phyloP scores from a whole-genome alignment of 768 basidiomycete genomes.

The Xerocomellus intermedius region DNA sequence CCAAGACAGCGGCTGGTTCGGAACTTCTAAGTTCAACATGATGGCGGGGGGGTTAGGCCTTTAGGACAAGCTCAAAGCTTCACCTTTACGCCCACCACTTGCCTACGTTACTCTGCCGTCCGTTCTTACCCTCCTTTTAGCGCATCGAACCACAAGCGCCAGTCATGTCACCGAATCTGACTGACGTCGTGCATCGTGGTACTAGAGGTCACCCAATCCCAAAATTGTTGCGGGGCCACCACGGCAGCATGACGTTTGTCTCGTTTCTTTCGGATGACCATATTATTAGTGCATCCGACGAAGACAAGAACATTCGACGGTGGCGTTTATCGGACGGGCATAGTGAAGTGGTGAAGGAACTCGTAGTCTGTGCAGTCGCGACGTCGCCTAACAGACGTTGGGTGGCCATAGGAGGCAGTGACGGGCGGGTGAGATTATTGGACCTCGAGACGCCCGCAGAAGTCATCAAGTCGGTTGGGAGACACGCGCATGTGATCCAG shows the following conservation, averaged over 20 bases:
- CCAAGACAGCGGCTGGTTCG: too few species aligned
- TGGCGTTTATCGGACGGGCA: constrained; percentile 10
- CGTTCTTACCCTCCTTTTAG: not conserved
- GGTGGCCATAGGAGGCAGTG: constrained; percentile 19
- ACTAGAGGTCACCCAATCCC: not conserved
- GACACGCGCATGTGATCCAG: constrained; percentile 5
- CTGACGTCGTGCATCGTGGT: not conserved
- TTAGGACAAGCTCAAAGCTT: not conserved
- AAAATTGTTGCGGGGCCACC: constrained; percentile 13
- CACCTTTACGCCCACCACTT: not conserved
- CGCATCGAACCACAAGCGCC: not conserved
- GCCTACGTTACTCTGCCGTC: not conserved
- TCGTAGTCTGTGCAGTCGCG: not conserved
- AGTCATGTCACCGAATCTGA: constrained; percentile 4
- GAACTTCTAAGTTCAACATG: too few species aligned
- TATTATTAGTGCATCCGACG: constrained; percentile 20
- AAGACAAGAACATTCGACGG: constrained; percentile 17
- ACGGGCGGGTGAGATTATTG: constrained; percentile 13
- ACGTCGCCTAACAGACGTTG: constrained; percentile 8
- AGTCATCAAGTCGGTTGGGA: not conserved
- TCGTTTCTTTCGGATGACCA: constrained; percentile 13
- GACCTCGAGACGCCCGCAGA: not conserved
- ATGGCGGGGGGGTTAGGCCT: not conserved
- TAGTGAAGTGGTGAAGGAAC: constrained; percentile 5
- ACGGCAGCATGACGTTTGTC: constrained; percentile 13